phyloP scores from a whole-genome alignment of 352 stramenopile genomes.

The Globisporangium iwayamae region DNA sequence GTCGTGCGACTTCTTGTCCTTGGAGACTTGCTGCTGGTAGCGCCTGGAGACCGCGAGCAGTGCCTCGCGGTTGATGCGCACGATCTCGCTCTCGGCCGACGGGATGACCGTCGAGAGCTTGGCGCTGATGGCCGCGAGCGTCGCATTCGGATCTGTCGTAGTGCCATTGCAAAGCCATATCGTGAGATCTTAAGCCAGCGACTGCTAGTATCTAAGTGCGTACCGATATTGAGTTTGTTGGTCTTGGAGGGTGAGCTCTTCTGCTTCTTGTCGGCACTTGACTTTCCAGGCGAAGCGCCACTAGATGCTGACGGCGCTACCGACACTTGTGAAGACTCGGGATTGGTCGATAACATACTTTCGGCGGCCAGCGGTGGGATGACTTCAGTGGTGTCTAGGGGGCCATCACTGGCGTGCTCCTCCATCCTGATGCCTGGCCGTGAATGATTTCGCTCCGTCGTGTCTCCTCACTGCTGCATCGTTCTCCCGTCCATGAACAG shows the following conservation, averaged over 20 bases:
- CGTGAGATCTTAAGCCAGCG: neutral
- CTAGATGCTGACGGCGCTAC: neutral
- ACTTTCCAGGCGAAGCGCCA: neutral
- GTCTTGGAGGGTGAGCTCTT: slow-evolving; percentile 19
- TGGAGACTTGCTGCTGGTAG: slow-evolving; percentile 17
- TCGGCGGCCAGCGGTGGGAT: neutral
- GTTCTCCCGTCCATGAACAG: neutral
- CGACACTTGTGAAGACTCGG: neutral
- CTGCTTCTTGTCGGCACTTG: slow-evolving; percentile 4
- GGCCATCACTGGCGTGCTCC: neutral
- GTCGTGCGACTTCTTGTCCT: slow-evolving; percentile 1
- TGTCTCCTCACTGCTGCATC: neutral
- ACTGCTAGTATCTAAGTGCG: neutral
- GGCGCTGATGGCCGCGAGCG: slow-evolving; percentile 62
- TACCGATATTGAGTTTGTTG: slow-evolving; percentile 45
- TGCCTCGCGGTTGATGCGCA: slow-evolving; percentile 58
- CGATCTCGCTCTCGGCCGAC: slow-evolving; percentile 70
- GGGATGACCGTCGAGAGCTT: slow-evolving; percentile 43
- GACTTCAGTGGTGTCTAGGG: neutral
- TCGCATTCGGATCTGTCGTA: slow-evolving; percentile 30
- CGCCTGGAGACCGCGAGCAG: slow-evolving; percentile 21
- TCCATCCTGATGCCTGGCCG: neutral
- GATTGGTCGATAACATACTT: neutral
- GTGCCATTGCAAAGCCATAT: neutral
- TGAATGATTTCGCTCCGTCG: neutral